Conservation (phyloP, 371 early-diverging fungal genomes). For the Sporodiniella umbellata region DNA sequence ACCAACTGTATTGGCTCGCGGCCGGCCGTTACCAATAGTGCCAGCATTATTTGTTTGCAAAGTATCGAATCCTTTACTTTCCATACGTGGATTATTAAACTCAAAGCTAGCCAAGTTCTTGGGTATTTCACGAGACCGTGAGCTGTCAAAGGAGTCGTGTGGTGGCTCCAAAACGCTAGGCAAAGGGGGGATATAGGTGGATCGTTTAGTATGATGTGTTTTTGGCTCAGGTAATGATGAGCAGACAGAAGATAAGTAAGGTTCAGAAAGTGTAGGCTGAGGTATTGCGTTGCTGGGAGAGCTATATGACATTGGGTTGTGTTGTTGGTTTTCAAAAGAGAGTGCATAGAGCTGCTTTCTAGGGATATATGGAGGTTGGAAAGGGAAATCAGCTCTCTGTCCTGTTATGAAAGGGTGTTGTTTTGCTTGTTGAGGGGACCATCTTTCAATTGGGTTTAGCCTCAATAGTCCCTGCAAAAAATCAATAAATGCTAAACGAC, state of each 20-base stretch:
- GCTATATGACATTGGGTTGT: not conserved
- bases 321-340: constrained; percentile 3
- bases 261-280: constrained; percentile 16
- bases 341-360: constrained; percentile 14
- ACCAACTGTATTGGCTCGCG: constrained; percentile 45
- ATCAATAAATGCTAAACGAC: constrained; percentile 77
- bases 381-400: constrained; percentile 57
- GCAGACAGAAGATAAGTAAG: constrained; percentile 22
- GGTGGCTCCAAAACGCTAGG: constrained; percentile 37
- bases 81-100: too few relatives aligned
- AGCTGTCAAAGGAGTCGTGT: constrained; percentile 4
- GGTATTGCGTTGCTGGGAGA: constrained; percentile 4
- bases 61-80: too few relatives aligned
- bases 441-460: constrained; percentile 90
- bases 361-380: constrained; percentile 41
- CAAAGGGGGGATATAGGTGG: constrained; percentile 22
- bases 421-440: constrained; percentile 94
- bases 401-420: constrained; percentile 96
- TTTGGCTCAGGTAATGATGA: constrained; percentile 26
- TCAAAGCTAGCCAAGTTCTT: not conserved
- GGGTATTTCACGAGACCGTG: not conserved
- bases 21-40: constrained; percentile 17
- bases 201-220: constrained; percentile 8
- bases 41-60: constrained; percentile 1
- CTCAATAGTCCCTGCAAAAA: constrained; percentile 86